These are phyloP conservation scores for Megacollybia platyphylla DNA, from an alignment of 1,284 basidiomycete genomes.

Conservation along the genomic window DNA sequence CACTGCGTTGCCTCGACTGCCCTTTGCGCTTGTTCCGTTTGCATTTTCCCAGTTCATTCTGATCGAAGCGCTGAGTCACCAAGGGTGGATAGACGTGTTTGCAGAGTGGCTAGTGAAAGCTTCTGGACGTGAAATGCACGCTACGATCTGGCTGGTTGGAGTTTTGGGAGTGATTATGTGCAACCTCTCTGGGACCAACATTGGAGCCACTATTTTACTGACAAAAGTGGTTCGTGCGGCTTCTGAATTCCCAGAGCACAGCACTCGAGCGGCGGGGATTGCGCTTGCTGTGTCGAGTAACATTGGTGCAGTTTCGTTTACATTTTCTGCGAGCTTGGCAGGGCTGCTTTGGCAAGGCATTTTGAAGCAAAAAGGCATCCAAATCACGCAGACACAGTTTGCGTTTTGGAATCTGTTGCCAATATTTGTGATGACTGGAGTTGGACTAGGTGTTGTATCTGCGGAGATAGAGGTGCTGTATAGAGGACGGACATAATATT, in stretches of 20 bases:
- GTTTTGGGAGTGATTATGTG: conserved; percentile 65
- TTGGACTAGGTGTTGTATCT: conserved; percentile 42
- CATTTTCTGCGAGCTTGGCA: conserved; percentile 83
- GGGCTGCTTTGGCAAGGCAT: conserved; percentile 84
- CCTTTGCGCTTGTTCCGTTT: conserved; percentile 79
- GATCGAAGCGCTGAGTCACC: conserved; percentile 71
- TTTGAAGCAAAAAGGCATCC: conserved; percentile 66
- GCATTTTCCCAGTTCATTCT: conserved; percentile 95
- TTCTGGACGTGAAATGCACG: conserved; percentile 29
- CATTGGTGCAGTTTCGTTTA: conserved; percentile 86
- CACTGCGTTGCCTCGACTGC: conserved; percentile 59
- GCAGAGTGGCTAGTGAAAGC: conserved; percentile 55
- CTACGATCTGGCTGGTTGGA: conserved; percentile 44
- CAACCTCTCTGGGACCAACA: conserved; percentile 89
- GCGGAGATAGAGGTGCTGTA: conserved; percentile 54
- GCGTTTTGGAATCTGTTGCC: conserved; percentile 62
- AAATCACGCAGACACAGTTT: conserved; percentile 58
- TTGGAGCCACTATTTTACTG: conserved; percentile 90
- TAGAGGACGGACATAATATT: too few relatives aligned
- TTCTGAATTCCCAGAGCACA: conserved; percentile 17
- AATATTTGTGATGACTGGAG: conserved; percentile 35
- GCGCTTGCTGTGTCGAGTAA: conserved; percentile 60
- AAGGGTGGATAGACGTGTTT: conserved; percentile 90
- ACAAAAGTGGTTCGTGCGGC: conserved; percentile 31
- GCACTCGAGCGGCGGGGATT: conserved; percentile 28